Percentiles rank a stretch among this genome's conserved stretches.
Evolutionary conservation across 805 yeast species (phyloP).

Genomic region (Metschnikowia sp.): DNA sequence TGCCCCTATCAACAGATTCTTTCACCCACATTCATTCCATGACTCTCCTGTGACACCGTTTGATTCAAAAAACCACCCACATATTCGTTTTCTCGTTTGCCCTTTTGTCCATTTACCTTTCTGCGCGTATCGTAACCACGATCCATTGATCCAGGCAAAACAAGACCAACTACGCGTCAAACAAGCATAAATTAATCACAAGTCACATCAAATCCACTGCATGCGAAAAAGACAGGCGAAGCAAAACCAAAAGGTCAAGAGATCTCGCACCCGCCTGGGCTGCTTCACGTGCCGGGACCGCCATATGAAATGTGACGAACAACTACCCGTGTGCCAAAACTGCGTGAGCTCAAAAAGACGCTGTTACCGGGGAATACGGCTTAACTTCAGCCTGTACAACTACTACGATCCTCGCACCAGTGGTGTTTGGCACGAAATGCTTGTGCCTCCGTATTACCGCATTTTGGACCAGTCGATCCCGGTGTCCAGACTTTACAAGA

Average conservation of each 20-base stretch:
- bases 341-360: slow-evolving; percentile 48
- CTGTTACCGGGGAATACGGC: slow-evolving; percentile 46
- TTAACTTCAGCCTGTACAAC: slow-evolving; percentile 44
- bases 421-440: not conserved
- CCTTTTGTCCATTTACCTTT: too few species aligned
- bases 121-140: too few species aligned
- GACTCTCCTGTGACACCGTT: too few species aligned
- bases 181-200: too few species aligned
- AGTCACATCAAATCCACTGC: not conserved
- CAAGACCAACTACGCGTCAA: too few species aligned
- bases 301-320: slow-evolving; percentile 67
- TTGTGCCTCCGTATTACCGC: slow-evolving; percentile 7
- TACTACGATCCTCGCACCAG: slow-evolving; percentile 28
- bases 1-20: too few species aligned
- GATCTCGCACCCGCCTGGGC: slow-evolving; percentile 46
- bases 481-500: slow-evolving; percentile 36
- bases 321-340: slow-evolving; percentile 57
- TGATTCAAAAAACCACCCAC: too few species aligned
- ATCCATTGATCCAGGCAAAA: too few species aligned
- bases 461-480: slow-evolving; percentile 44
- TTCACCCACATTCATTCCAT: too few species aligned
- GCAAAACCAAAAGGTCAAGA: slow-evolving; percentile 18
- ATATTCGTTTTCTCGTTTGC: too few species aligned
- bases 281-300: slow-evolving; percentile 63
- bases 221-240: slow-evolving; percentile 2